Evolutionary conservation across 2,329 filamentous ascomycete species (phyloP).

Genomic region (Conoideocrella luteorostrata): DNA sequence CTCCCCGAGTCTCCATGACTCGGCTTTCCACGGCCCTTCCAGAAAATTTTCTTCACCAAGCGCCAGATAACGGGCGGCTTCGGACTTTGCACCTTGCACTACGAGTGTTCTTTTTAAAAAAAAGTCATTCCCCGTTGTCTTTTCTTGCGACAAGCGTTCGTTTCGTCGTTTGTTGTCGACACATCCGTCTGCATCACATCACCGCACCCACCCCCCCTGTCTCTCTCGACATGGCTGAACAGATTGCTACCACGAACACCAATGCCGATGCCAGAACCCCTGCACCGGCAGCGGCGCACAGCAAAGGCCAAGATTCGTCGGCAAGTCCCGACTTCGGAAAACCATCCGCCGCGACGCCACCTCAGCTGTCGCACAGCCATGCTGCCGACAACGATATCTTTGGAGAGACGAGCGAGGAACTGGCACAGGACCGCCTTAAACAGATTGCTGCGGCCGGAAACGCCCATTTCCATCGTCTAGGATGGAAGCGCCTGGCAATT

Average conservation of each 20-base stretch:
- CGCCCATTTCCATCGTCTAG: conserved; percentile 40
- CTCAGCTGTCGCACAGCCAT: neutral
- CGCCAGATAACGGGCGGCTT: conserved; percentile 1
- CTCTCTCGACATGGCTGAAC: conserved; percentile 1
- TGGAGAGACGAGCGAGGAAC: conserved; percentile 19
- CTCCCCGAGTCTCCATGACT: conserved; percentile 5
- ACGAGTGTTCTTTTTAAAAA: neutral
- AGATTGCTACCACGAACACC: neutral
- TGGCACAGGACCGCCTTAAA: conserved; percentile 30
- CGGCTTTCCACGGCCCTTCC: conserved; percentile 5
- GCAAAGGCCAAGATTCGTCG: neutral
- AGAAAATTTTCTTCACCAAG: conserved; percentile 3
- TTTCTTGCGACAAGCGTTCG: neutral
- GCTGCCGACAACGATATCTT: conserved; percentile 11
- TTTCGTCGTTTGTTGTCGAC: neutral
- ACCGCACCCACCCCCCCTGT: no score
- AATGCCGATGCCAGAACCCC: neutral
- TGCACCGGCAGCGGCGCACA: neutral
- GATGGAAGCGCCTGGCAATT: conserved; percentile 44
- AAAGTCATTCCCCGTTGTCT: neutral
- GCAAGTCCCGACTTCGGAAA: conserved; percentile 5
- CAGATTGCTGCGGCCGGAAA: conserved; percentile 33
- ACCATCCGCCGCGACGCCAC: conserved; percentile 2
- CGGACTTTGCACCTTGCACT: no score
- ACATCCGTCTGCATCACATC: neutral